Base-by-base conservation (phyloP, 139 green algal species). In the Spirogloea muscicola region DNA sequence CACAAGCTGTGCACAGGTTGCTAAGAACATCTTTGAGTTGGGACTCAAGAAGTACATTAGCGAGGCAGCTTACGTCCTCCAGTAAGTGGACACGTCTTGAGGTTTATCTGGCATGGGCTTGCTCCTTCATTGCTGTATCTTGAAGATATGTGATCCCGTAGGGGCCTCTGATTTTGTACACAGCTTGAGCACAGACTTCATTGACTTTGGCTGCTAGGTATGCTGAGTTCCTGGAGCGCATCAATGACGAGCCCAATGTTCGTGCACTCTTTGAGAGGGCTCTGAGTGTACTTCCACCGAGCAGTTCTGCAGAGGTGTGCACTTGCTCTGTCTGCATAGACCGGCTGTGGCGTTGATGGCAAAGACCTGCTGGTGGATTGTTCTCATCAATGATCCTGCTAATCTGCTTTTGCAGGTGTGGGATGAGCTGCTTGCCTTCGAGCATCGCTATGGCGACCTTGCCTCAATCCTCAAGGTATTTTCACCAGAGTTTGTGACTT, bases 21-120 rank as follows among this genome's bases (percentile, higher is more conserved):
- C 92, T 1, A 84, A 88, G 41, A 94, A 95, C 72, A 93, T 97
- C 59, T 96, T 95, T 68, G 93, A 97, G 80, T 85, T 94, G 81
- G 92, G 92, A 0, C 81, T 97, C 38, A 89, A 94, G 66, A 68
- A 67, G 38, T 86, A 83, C 71, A 62, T 90, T 34, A 68, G 48
- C 40, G 71, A 87, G 58, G 86, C 90, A 2, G 80, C 80, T 3
- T 96, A 90, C 66, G 83, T 96, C 6, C 51, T 92, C 33, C 48
- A 84, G 0, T 96, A 95, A 69, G 72, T n/a, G n/a, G n/a, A n/a
- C n/a, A n/a, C n/a, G n/a, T n/a, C n/a, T n/a, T n/a, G n/a, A n/a
- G n/a, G n/a, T n/a, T n/a, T n/a, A n/a, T n/a, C n/a, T n/a, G n/a
- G n/a, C n/a, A n/a, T n/a, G n/a, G n/a, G n/a, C n/a, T n/a, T n/a